phyloP scores from a whole-genome alignment of 371 early-diverging fungal genomes.

The Mortierella sp. region DNA sequence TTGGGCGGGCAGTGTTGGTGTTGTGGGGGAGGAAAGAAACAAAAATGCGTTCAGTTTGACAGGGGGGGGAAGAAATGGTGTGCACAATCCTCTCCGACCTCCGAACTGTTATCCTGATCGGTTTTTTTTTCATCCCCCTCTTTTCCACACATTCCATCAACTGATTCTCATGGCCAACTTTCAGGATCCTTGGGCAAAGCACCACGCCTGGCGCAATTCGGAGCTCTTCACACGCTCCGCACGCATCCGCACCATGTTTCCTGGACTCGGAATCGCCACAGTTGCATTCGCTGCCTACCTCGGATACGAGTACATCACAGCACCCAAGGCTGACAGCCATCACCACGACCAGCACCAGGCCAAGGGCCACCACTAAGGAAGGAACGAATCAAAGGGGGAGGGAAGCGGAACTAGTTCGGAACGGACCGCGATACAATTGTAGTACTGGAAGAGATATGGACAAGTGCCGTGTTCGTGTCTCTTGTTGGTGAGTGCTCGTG shows the following conservation, averaged over 20 bases:
- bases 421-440: too few species aligned
- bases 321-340: constrained; percentile 43
- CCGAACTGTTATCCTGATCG: too few species aligned
- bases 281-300: constrained; percentile 50
- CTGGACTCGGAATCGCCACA: constrained; percentile 45
- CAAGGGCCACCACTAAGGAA: constrained; percentile 40
- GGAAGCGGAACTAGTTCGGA: too few species aligned
- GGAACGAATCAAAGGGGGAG: too few species aligned
- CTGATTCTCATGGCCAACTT: constrained; percentile 37
- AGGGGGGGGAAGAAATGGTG: too few species aligned
- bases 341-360: constrained; percentile 37
- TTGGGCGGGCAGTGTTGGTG: too few species aligned
- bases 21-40: too few species aligned
- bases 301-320: constrained; percentile 50
- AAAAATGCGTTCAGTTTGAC: too few species aligned
- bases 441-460: too few species aligned
- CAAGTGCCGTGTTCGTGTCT: too few species aligned
- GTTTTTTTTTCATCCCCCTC: neutral
- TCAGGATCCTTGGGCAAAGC: constrained; percentile 53
- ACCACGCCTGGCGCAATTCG: constrained; percentile 43
- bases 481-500: too few species aligned
- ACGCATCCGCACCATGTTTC: constrained; percentile 49
- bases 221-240: constrained; percentile 46
- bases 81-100: too few species aligned
- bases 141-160: constrained; percentile 2